These are phyloP conservation scores for Tetrapyrgos nigripes DNA, from an alignment of 1,284 basidiomycete genomes.

Conservation along the genomic window DNA sequence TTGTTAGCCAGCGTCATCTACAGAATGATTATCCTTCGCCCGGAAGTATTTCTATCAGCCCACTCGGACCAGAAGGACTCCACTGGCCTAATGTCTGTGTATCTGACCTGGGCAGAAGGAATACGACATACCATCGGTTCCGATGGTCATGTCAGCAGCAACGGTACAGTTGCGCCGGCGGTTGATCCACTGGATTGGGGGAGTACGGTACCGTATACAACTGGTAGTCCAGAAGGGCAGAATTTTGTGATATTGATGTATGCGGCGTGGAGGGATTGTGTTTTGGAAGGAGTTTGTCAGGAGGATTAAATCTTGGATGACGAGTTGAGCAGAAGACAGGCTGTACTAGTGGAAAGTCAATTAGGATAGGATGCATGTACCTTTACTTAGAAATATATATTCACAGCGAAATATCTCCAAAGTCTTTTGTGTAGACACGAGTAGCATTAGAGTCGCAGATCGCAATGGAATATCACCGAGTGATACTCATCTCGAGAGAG, in stretches of 20 bases:
- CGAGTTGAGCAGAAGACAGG: no score
- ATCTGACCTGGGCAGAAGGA: slow-evolving; percentile 37
- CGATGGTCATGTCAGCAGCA: slow-evolving; percentile 25
- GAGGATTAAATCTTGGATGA: not conserved
- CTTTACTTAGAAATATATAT: no score
- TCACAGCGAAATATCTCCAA: no score
- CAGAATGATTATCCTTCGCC: slow-evolving; percentile 39
- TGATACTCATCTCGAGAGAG: no score
- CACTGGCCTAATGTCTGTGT: slow-evolving; percentile 14
- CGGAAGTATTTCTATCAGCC: slow-evolving; percentile 22
- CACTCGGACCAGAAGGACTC: not conserved
- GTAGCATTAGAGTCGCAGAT: no score
- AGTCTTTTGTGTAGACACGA: no score
- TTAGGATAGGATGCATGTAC: no score
- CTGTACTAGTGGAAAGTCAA: no score
- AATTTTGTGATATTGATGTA: slow-evolving; percentile 33
- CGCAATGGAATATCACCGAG: no score
- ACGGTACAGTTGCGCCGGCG: slow-evolving; percentile 29
- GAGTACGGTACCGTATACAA: slow-evolving; percentile 27
- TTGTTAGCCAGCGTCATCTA: slow-evolving; percentile 50
- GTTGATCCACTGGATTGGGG: slow-evolving; percentile 32
- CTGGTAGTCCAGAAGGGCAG: slow-evolving; percentile 33
- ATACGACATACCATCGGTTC: slow-evolving; percentile 22
- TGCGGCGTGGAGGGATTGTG: slow-evolving; percentile 33
- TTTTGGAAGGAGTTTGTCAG: slow-evolving; percentile 7